A percentile compares a stretch with the other conserved stretches of the same genome.
These are phyloP conservation scores for Rostrohypoxylon terebratum DNA, from an alignment of 495 filamentous ascomycete genomes.

Conservation along the genomic window DNA sequence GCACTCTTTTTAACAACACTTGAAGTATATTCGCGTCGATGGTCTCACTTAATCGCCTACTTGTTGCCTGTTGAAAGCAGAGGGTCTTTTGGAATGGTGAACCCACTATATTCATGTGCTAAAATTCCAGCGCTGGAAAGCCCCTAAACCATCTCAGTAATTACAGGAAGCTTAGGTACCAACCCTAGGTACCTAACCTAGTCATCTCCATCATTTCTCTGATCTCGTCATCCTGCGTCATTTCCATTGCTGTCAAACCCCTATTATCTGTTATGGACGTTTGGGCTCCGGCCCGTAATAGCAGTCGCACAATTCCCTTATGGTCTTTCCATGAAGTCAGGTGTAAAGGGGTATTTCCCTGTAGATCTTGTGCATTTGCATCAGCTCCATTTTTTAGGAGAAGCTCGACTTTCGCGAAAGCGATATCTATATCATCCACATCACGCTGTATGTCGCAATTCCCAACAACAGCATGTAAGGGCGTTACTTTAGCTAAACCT, in stretches of 20 bases:
- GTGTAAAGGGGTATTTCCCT: slow-evolving; percentile 1
- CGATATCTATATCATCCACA: background rate
- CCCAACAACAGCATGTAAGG: background rate
- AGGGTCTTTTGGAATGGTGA: too few species aligned
- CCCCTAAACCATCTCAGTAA: too few species aligned
- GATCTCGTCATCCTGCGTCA: background rate
- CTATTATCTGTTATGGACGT: background rate
- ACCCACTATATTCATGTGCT: too few species aligned
- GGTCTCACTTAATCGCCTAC: too few species aligned
- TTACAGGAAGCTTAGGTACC: too few species aligned
- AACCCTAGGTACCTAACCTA: too few species aligned
- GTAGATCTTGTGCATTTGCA: background rate
- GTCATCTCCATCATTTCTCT: background rate
- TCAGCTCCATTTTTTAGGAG: background rate
- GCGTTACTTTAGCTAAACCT: background rate
- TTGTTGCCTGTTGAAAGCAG: too few species aligned
- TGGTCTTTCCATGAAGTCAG: background rate
- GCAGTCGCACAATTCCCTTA: background rate
- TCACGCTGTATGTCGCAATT: background rate
- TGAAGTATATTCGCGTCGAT: too few species aligned
- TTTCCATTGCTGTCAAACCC: background rate
- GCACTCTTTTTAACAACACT: too few species aligned
- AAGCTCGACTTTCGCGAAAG: background rate
- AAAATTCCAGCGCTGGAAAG: too few species aligned
- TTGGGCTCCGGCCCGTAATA: background rate